Evolutionary conservation across 2,329 filamentous ascomycete genomes (phyloP).

Genomic region (Aspergillaceae sp.): DNA sequence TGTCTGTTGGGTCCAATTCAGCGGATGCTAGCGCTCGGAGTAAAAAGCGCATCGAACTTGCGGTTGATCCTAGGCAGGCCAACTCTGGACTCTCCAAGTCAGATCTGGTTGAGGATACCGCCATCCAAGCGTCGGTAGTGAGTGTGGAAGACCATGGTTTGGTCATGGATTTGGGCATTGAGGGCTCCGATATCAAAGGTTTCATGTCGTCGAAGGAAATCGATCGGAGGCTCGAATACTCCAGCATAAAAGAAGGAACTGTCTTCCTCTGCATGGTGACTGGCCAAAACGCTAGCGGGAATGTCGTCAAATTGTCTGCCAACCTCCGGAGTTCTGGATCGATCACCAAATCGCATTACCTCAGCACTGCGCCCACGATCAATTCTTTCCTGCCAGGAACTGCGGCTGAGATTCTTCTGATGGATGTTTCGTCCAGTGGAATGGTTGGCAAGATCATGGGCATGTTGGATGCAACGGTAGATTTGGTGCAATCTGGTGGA

Average conservation of each 20-base stretch:
- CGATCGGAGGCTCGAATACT: constrained; percentile 54
- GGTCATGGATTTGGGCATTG: constrained; percentile 82
- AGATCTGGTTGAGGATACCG: constrained; percentile 65
- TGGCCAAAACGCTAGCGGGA: constrained; percentile 65
- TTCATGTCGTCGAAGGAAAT: constrained; percentile 83
- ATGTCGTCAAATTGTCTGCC: constrained; percentile 77
- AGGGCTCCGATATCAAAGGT: constrained; percentile 59
- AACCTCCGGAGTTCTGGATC: constrained; percentile 62
- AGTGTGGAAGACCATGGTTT: constrained; percentile 96
- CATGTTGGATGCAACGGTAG: constrained; percentile 80
- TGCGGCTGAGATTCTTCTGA: constrained; percentile 75
- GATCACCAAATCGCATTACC: constrained; percentile 54
- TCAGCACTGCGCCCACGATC: constrained; percentile 74
- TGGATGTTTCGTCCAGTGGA: constrained; percentile 65
- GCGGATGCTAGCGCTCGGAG: constrained; percentile 49
- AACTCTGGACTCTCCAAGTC: constrained; percentile 67
- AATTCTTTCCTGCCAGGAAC: constrained; percentile 87
- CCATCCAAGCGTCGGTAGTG: constrained; percentile 75
- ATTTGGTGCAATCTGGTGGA: constrained; percentile 77
- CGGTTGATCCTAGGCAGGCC: constrained; percentile 66
- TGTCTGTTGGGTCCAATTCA: constrained; percentile 59
- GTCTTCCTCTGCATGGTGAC: constrained; percentile 78
- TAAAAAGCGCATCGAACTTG: constrained; percentile 79
- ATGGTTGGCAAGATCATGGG: constrained; percentile 86
- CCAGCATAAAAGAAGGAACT: constrained; percentile 68